phyloP scores from a whole-genome alignment of 495 filamentous ascomycete genomes.

The Lasiosphaeriaceae sp. region DNA sequence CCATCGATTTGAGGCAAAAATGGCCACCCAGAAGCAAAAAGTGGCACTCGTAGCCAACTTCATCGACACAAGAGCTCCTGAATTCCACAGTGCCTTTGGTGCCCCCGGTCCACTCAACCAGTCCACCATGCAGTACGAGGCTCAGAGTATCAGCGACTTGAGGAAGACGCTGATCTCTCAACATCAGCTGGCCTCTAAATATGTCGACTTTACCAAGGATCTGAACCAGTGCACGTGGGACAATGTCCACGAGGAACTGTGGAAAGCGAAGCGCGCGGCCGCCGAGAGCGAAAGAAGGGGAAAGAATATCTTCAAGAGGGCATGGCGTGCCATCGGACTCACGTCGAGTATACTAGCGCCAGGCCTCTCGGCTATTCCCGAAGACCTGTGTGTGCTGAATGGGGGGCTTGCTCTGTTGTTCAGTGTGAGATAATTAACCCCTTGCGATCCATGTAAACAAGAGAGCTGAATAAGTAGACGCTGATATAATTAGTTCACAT shows the following conservation, averaged over 20 bases:
- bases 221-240: slow-evolving; percentile 18
- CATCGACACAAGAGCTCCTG: slow-evolving; percentile 7
- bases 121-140: slow-evolving; percentile 15
- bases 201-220: slow-evolving; percentile 13
- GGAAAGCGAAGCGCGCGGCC: slow-evolving; percentile 9
- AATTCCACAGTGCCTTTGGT: slow-evolving; percentile 11
- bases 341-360: slow-evolving; percentile 5
- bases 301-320: slow-evolving; percentile 5
- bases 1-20: background rate
- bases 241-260: slow-evolving; percentile 12
- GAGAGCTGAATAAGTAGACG: background rate
- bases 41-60: slow-evolving; percentile 6
- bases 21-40: background rate
- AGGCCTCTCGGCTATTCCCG: slow-evolving; percentile 10
- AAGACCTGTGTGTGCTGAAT: slow-evolving; percentile 13
- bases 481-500: background rate
- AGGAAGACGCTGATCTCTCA: slow-evolving; percentile 16
- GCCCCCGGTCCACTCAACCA: background rate
- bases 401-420: slow-evolving; percentile 19
- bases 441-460: background rate
- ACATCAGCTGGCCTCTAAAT: slow-evolving; percentile 3
- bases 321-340: slow-evolving; percentile 10
- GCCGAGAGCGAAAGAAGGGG: slow-evolving; percentile 14
- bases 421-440: slow-evolving; percentile 1
- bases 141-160: slow-evolving; percentile 6